Evolutionary conservation across 106 monocot genomes (phyloP).

Genomic region (Platanthera zijinensis): DNA sequence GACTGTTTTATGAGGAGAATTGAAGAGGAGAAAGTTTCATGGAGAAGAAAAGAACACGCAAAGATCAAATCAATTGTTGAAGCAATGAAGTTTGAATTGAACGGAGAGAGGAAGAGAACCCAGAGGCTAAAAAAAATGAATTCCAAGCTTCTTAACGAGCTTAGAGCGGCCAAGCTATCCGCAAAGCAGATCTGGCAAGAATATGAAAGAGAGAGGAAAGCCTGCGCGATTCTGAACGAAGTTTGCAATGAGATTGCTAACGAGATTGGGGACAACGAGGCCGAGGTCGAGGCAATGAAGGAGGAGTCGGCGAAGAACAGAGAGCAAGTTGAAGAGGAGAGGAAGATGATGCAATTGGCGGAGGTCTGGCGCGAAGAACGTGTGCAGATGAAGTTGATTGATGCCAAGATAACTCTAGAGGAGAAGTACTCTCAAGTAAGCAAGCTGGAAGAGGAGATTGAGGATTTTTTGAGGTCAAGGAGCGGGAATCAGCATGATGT

Average conservation of each 20-base stretch:
- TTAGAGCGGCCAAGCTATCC: slow-evolving; percentile 64
- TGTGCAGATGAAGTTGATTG: slow-evolving; percentile 96
- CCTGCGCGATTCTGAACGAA: slow-evolving; percentile 81
- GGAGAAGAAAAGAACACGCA: slow-evolving; percentile 64
- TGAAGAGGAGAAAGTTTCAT: slow-evolving; percentile 59
- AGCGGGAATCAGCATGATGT: slow-evolving; percentile 4
- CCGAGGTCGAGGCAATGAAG: slow-evolving; percentile 67
- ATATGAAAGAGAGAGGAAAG: slow-evolving; percentile 80
- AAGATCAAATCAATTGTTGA: slow-evolving; percentile 57
- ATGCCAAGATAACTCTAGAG: slow-evolving; percentile 84
- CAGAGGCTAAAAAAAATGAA: slow-evolving; percentile 57
- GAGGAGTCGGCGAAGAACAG: slow-evolving; percentile 53
- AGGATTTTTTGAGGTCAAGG: slow-evolving; percentile 33
- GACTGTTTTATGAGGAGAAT: slow-evolving; percentile 64
- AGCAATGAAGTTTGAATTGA: slow-evolving; percentile 59
- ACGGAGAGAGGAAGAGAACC: slow-evolving; percentile 65
- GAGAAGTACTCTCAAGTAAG: slow-evolving; percentile 68
- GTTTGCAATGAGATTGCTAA: slow-evolving; percentile 89
- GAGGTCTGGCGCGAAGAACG: slow-evolving; percentile 99
- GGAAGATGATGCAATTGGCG: slow-evolving; percentile 95
- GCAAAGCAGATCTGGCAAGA: slow-evolving; percentile 63
- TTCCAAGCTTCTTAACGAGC: slow-evolving; percentile 65
- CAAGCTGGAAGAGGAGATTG: slow-evolving; percentile 48
- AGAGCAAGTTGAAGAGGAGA: slow-evolving; percentile 92
- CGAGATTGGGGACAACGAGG: slow-evolving; percentile 85